Percentiles rank a stretch among this genome's conserved stretches.
Evolutionary conservation across 2,329 filamentous ascomycete genomes (phyloP).

Genomic region (Drechmeria coniospora): DNA sequence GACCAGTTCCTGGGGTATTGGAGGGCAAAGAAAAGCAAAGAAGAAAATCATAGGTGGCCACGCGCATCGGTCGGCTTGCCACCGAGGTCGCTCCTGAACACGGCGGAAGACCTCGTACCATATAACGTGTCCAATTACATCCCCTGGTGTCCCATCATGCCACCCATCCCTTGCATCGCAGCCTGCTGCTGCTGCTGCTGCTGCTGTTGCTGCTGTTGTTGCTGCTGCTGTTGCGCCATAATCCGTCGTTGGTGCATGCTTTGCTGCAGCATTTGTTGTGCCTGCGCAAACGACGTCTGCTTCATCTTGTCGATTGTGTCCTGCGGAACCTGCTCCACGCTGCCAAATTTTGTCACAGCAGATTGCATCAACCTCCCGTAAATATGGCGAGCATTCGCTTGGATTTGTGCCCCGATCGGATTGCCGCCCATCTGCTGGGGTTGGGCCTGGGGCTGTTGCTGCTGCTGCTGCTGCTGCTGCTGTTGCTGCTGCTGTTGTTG

Average conservation of each 20-base stretch:
- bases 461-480: slow-evolving; percentile 15
- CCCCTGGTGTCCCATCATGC: slow-evolving; percentile 36
- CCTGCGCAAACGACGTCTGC: slow-evolving; percentile 22
- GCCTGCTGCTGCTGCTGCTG: slow-evolving; percentile 22
- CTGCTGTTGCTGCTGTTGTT: slow-evolving; percentile 15
- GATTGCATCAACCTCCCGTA: slow-evolving; percentile 23
- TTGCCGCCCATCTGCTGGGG: slow-evolving; percentile 14
- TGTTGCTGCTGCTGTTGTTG: slow-evolving; percentile 16
- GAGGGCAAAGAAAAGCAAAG: too few species aligned
- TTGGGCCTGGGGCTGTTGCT: slow-evolving; percentile 17
- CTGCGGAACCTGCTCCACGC: slow-evolving; percentile 27
- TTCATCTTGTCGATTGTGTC: slow-evolving; percentile 31
- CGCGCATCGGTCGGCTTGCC: too few species aligned
- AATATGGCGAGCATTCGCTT: slow-evolving; percentile 18
- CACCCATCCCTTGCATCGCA: slow-evolving; percentile 35
- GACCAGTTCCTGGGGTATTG: slow-evolving; percentile 3
- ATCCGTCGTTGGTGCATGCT: slow-evolving; percentile 16
- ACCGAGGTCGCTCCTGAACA: too few species aligned
- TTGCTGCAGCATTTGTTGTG: slow-evolving; percentile 19
- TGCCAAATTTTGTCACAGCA: slow-evolving; percentile 22
- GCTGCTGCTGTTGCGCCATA: slow-evolving; percentile 14
- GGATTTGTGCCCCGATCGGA: slow-evolving; percentile 16
- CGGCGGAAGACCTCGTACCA: too few species aligned
- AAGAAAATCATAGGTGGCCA: too few species aligned
- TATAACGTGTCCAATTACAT: slow-evolving; percentile 21